These are phyloP conservation scores for Nakazawaea anatomiae DNA, from an alignment of 805 yeast genomes.

Conservation along the genomic window DNA sequence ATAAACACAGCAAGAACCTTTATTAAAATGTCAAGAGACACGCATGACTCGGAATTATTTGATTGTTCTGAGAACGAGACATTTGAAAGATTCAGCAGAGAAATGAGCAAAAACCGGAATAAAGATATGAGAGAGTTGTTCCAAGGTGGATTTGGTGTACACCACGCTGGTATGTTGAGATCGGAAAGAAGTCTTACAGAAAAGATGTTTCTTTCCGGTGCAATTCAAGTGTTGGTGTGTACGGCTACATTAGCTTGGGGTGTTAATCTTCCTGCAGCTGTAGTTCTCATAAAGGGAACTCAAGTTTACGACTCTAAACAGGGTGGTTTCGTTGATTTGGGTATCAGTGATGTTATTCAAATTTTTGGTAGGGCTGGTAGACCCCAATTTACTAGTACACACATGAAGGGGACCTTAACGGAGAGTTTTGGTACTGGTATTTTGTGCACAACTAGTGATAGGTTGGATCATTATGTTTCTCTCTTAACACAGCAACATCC, in stretches of 20 bases:
- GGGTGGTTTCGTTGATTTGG: constrained; percentile 92
- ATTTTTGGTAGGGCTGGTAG: constrained; percentile 99
- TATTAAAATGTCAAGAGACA: constrained; percentile 58
- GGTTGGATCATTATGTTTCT: constrained; percentile 82
- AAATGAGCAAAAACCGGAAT: constrained; percentile 65
- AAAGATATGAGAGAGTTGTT: constrained; percentile 80
- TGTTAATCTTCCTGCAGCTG: constrained; percentile 97
- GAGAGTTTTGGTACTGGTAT: constrained; percentile 78
- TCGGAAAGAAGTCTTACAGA: constrained; percentile 88
- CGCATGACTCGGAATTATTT: constrained; percentile 51
- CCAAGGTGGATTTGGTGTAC: constrained; percentile 81
- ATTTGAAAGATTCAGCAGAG: constrained; percentile 47
- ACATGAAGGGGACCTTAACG: neutral
- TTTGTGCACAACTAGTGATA: constrained; percentile 75
- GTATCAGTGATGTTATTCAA: constrained; percentile 95
- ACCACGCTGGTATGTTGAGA: constrained; percentile 96
- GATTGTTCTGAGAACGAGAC: constrained; percentile 44
- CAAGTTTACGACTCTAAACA: constrained; percentile 91
- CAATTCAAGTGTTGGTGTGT: constrained; percentile 85
- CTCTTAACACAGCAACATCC: constrained; percentile 92
- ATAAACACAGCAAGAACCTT: constrained; percentile 73
- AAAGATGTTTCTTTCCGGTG: constrained; percentile 78
- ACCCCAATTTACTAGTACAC: constrained; percentile 60
- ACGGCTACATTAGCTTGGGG: constrained; percentile 99
- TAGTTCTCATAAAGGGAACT: constrained; percentile 93